These are phyloP conservation scores for Tylopilus felleus DNA, from an alignment of 768 basidiomycete genomes.

Conservation along the genomic window DNA sequence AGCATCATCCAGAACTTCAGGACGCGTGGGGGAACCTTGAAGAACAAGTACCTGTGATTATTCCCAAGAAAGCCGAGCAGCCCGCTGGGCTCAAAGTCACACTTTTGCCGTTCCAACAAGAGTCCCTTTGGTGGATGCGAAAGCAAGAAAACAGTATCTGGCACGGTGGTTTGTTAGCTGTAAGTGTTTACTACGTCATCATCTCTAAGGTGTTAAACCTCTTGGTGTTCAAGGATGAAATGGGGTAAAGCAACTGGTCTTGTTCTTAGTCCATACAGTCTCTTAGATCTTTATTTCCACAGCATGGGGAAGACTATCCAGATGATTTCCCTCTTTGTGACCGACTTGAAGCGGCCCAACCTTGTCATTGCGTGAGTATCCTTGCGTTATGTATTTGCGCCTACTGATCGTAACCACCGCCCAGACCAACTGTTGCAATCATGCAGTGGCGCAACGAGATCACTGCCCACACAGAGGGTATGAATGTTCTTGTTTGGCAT, in stretches of 20 bases:
- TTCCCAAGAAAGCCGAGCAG: conserved; percentile 71
- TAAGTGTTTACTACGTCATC: conserved; percentile 35
- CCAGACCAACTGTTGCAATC: conserved; percentile 50
- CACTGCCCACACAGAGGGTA: conserved; percentile 72
- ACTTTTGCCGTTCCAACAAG: conserved; percentile 91
- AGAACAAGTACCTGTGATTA: conserved; percentile 52
- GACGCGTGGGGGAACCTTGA: conserved; percentile 89
- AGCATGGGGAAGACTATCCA: conserved; percentile 98
- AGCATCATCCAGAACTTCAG: conserved; percentile 74
- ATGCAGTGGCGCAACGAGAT: conserved; percentile 96
- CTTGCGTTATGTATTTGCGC: background rate
- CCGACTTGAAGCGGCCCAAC: conserved; percentile 75
- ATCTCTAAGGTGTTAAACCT: conserved; percentile 6
- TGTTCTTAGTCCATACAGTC: background rate
- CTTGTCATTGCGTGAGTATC: conserved; percentile 84
- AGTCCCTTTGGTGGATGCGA: conserved; percentile 95
- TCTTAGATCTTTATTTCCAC: conserved; percentile 12
- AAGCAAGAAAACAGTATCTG: conserved; percentile 86
- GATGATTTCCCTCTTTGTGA: conserved; percentile 84
- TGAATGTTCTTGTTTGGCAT: conserved; percentile 93
- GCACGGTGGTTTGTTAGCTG: conserved; percentile 90
- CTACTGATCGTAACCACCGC: background rate
- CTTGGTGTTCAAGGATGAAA: conserved; percentile 61
- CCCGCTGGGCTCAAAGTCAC: conserved; percentile 80
- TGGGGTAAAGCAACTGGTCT: conserved; percentile 59